Conservation (phyloP, 2,329 filamentous ascomycete genomes). For the Fusarium albosuccineum region DNA sequence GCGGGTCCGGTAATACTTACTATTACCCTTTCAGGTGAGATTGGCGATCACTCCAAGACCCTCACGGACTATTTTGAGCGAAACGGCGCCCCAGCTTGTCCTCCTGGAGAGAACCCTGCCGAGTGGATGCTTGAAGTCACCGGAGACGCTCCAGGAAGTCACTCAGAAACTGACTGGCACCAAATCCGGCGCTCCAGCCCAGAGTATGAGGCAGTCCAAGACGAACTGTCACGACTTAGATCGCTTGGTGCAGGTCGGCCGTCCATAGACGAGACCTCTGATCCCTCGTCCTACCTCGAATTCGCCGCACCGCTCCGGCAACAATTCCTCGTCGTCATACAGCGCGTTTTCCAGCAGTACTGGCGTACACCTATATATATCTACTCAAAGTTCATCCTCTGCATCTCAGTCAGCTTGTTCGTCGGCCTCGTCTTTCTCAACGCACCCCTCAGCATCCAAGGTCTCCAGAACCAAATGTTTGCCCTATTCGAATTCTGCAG, state of each 20-base stretch:
- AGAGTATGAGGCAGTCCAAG: constrained; percentile 49
- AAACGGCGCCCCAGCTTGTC: constrained; percentile 68
- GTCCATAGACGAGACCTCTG: rapidly evolving
- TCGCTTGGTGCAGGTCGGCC: not conserved
- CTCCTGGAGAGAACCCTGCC: constrained; percentile 71
- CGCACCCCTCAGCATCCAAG: constrained; percentile 69
- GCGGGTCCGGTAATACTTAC: too few species aligned
- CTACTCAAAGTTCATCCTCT: constrained; percentile 65
- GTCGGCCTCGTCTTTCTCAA: constrained; percentile 78
- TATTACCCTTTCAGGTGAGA: constrained; percentile 58
- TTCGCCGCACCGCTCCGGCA: constrained; percentile 48
- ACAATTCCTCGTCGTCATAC: constrained; percentile 50
- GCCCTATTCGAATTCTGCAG: constrained; percentile 78
- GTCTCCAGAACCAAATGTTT: constrained; percentile 79
- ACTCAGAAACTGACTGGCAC: constrained; percentile 54
- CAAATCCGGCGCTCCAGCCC: constrained; percentile 52
- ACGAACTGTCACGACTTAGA: constrained; percentile 48
- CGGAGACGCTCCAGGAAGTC: constrained; percentile 62
- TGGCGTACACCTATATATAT: constrained; percentile 67
- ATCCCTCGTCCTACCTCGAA: constrained; percentile 39
- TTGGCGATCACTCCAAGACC: constrained; percentile 67
- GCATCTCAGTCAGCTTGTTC: constrained; percentile 60
- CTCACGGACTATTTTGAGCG: constrained; percentile 71
- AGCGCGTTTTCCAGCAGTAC: constrained; percentile 53
- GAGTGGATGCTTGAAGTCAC: constrained; percentile 73